phyloP scores from a whole-genome alignment of 371 early-diverging fungal genomes.

The Mortierella sp. region DNA sequence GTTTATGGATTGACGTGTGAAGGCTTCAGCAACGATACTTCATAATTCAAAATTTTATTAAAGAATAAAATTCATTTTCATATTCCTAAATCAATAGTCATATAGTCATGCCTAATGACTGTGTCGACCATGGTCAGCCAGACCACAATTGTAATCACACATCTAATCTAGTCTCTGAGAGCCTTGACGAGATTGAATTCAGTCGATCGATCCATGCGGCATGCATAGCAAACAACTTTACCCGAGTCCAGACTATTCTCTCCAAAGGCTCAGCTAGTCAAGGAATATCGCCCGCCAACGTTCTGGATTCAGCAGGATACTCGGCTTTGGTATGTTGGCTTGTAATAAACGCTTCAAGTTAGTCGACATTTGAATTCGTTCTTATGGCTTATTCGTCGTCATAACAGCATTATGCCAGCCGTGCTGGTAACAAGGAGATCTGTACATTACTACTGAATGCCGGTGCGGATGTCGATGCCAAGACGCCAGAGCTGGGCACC shows the following conservation, averaged over 20 bases:
- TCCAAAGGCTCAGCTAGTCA: constrained; percentile 17
- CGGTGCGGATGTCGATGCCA: constrained; percentile 43
- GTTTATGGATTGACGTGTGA: too few relatives aligned
- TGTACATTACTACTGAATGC: constrained; percentile 43
- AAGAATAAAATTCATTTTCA: not conserved
- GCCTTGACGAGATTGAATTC: constrained; percentile 49
- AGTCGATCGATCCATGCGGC: constrained; percentile 52
- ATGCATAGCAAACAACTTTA: constrained; percentile 40
- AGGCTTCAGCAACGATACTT: too few relatives aligned
- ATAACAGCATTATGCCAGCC: constrained; percentile 48
- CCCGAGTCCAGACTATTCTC: constrained; percentile 33
- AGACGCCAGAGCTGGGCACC: constrained; percentile 45
- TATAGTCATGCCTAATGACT: constrained; percentile 11
- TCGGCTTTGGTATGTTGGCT: constrained; percentile 34
- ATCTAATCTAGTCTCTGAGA: constrained; percentile 34
- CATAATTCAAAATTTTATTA: too few relatives aligned
- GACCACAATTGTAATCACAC: constrained; percentile 46
- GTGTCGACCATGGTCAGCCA: constrained; percentile 25
- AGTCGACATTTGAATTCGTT: not conserved
- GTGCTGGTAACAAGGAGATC: constrained; percentile 48
- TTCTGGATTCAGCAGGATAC: constrained; percentile 47
- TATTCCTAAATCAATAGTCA: not conserved
- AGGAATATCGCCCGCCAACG: constrained; percentile 30
- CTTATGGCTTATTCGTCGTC: not conserved
- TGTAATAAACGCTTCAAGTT: not conserved